Base-by-base conservation (phyloP, 306 rosid genomes). In the Hippophae rhamnoides region DNA sequence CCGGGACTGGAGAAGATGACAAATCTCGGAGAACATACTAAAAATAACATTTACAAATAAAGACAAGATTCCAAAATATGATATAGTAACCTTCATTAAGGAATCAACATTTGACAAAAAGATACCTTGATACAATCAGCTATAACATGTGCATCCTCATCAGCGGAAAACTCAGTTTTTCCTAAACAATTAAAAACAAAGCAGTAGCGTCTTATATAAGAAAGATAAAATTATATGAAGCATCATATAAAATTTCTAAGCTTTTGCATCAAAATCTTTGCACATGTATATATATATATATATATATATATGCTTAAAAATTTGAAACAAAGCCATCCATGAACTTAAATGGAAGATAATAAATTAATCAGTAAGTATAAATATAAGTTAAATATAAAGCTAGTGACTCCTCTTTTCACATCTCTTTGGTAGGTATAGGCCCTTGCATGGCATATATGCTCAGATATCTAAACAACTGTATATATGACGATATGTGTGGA, bases 1-100 rank as follows among this genome's bases (percentile, higher is more conserved):
- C 99, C 10, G 99, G 99, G 53, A 93, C 90, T 0, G 97, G 99
- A 79, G 97, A 84, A 61, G 99, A 93, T 31, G 97, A 95, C 85
- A 93, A 80, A 76, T 75, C 94, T 44, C 99, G 90, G 69, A 93
- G 66, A 52, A 89, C 87, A 67, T 86, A 76, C 99, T 93, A 78
- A 48, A 77, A 52, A 13, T 63, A 18, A 57, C 56, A 71, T 10
- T 44, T 67, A 60, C 52, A 59, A 48, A 69, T 56, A 56, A 67
- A 61, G 38, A 31, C 38, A 31, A 59, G 41, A 44, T 64, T 62
- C 65, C 64, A 31, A 5, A 31, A 31, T n/a, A 51, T 56, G 49
- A 61, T 49, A 64, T 72, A 14, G 50, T 52, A 57, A 52, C 58
- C 38, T 31, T 31, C 38, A 25, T 27, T 60, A 71, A 60, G 54